phyloP scores from a whole-genome alignment of 1,139 yeast species.

The Pneumocystis oryctolagi region DNA sequence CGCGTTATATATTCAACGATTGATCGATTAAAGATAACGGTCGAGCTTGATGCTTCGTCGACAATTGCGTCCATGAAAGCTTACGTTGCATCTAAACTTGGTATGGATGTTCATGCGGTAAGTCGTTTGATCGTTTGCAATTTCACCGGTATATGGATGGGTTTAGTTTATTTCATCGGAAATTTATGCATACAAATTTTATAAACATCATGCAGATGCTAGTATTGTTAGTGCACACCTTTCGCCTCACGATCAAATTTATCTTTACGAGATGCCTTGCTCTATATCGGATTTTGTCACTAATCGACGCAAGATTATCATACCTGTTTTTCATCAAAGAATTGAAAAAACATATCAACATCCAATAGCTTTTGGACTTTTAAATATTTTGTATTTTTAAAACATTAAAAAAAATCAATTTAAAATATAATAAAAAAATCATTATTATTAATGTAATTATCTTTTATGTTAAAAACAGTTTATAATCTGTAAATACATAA shows the following conservation, averaged over 20 bases:
- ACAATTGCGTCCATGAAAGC: slow-evolving; percentile 49
- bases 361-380: slow-evolving; percentile 36
- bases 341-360: slow-evolving; percentile 14
- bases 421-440: too few species aligned
- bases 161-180: slow-evolving; percentile 45
- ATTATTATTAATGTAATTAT: too few species aligned
- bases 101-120: slow-evolving; percentile 25
- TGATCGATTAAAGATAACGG: slow-evolving; percentile 25
- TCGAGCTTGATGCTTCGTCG: slow-evolving; percentile 54
- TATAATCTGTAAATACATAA: too few species aligned
- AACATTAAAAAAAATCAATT: too few species aligned
- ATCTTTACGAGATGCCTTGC: slow-evolving; percentile 51
- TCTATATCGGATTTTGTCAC: slow-evolving; percentile 17
- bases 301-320: slow-evolving; percentile 3
- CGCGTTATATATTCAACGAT: too few species aligned
- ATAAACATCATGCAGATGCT: slow-evolving; percentile 50
- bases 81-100: slow-evolving; percentile 42
- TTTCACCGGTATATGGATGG: slow-evolving; percentile 19
- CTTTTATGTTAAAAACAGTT: too few species aligned
- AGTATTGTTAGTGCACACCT: slow-evolving; percentile 57
- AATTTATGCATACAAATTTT: slow-evolving; percentile 53
- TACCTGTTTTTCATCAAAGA: slow-evolving; percentile 13
- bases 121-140: slow-evolving; percentile 3
- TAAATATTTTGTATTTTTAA: too few species aligned
- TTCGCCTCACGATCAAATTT: slow-evolving; percentile 41